Conservation (phyloP, 1,139 yeast genomes). For the Saccharomyces hybrid region DNA sequence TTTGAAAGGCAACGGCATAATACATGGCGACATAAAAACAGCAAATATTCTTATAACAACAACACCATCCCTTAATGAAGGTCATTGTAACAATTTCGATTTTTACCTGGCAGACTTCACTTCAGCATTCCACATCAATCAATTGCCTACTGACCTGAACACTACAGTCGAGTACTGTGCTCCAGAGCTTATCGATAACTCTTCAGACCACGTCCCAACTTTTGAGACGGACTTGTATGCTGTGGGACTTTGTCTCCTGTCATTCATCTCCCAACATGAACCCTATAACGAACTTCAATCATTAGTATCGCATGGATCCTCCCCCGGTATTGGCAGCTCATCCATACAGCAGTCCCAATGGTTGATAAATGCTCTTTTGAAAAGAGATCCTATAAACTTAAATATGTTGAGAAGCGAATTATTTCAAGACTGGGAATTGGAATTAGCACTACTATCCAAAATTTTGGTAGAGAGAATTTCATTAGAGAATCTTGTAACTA, state of each 20-base stretch:
- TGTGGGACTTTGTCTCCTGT: slow-evolving; percentile 16
- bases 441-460: slow-evolving; percentile 9
- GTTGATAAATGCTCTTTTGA: slow-evolving; percentile 17
- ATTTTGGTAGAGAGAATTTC: slow-evolving; percentile 11
- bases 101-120: slow-evolving; percentile 17
- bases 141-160: slow-evolving; percentile 5
- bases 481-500: slow-evolving; percentile 7
- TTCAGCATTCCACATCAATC: slow-evolving; percentile 5
- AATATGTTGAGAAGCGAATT: slow-evolving; percentile 50
- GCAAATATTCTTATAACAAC: slow-evolving; percentile 13
- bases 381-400: slow-evolving; percentile 14
- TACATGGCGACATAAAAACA: slow-evolving; percentile 20
- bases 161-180: slow-evolving; percentile 19
- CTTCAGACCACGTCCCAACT: background rate
- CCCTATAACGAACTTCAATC: slow-evolving; percentile 14
- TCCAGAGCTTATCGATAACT: slow-evolving; percentile 11
- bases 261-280: slow-evolving; percentile 15
- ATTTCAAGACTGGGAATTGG: slow-evolving; percentile 38
- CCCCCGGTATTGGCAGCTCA: slow-evolving; percentile 2
- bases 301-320: background rate
- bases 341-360: slow-evolving; percentile 18
- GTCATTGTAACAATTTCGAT: background rate
- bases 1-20: slow-evolving; percentile 10
- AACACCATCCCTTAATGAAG: background rate
- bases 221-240: slow-evolving; percentile 16